These are phyloP conservation scores for Filobasidium floriforme DNA, from an alignment of 768 basidiomycete genomes.

Conservation along the genomic window DNA sequence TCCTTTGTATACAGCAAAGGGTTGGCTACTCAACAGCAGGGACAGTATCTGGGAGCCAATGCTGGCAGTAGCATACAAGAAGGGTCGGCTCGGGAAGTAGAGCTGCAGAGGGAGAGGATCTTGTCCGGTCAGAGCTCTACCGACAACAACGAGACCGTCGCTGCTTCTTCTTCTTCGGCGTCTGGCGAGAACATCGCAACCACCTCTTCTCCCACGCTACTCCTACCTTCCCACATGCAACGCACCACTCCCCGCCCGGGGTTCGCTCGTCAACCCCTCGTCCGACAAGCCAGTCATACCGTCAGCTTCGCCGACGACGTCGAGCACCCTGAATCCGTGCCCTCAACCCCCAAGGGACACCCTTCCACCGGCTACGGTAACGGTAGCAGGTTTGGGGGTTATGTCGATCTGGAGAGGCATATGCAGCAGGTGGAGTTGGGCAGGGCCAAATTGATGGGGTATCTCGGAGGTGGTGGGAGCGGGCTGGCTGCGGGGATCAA, in stretches of 20 bases:
- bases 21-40: background rate
- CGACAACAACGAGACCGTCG: background rate
- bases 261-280: background rate
- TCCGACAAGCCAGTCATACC: background rate
- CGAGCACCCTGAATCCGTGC: background rate
- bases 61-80: background rate
- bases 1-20: background rate
- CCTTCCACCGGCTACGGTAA: slow-evolving; percentile 2
- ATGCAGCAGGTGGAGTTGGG: background rate
- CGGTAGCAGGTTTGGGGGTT: background rate
- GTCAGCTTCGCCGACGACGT: slow-evolving; percentile 1
- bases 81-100: background rate
- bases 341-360: slow-evolving; percentile 18
- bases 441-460: slow-evolving; percentile 9
- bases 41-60: background rate
- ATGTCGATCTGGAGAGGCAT: slow-evolving; percentile 2
- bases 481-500: slow-evolving; percentile 15
- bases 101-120: slow-evolving; percentile 1
- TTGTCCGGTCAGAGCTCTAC: background rate
- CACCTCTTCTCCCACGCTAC: background rate
- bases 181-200: background rate
- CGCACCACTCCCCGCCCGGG: background rate
- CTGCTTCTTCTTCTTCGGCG: background rate
- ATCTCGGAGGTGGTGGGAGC: slow-evolving; percentile 15
- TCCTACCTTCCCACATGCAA: slow-evolving; percentile 9